Base-by-base conservation (phyloP, 2,329 filamentous ascomycete species). In the Talaromyces marneffei region DNA sequence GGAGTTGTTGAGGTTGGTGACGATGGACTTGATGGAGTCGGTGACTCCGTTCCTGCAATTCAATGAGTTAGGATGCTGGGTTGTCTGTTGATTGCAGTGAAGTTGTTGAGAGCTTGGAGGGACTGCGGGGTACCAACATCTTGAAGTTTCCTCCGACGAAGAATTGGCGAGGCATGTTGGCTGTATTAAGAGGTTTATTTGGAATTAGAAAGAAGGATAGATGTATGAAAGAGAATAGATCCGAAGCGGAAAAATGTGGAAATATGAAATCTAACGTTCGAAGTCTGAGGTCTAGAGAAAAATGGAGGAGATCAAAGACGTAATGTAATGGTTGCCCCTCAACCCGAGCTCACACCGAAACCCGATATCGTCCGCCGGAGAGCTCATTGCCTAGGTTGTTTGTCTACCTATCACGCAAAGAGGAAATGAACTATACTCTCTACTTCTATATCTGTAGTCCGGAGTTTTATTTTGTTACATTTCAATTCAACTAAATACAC, bases 121-220 rank as follows among this genome's bases (percentile, higher is more conserved):
- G 84, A 75, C n/a, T 37, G 46, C 53, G 55, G 60, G 54, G 54
- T n/a, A 48, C 60, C 39, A 14, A 96, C 92, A 97, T 97, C 86
- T 99, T 97, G 84, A 97, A 97, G 88, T 99, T 99, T 76, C 92
- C 92, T 79, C 92, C 92, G 78, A 96, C 90, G 79, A 96, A 96
- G 85, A 96, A 96, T 83, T 92, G 89, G 83, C 92, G 92, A 85
- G 88, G 85, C 92, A 96, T 96, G 73, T 74, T 91, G 85, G 80
- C 75, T 29, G 52, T 25, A 37, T 40, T 35, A 16, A 18, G 25
- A 25, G 25, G 25, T 16, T 10, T 31, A 3, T 54, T 14, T 18
- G 12, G 14, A 16, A 27, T 33, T 18, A 54, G 10, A n/a, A 60
- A 33, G 16, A 7, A n/a, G 48, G n/a, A 23, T 59, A 62, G 40